Percentiles rank a stretch among this genome's conserved stretches.
These are phyloP conservation scores for Candida patagonica DNA, from an alignment of 805 yeast genomes.

Conservation along the genomic window DNA sequence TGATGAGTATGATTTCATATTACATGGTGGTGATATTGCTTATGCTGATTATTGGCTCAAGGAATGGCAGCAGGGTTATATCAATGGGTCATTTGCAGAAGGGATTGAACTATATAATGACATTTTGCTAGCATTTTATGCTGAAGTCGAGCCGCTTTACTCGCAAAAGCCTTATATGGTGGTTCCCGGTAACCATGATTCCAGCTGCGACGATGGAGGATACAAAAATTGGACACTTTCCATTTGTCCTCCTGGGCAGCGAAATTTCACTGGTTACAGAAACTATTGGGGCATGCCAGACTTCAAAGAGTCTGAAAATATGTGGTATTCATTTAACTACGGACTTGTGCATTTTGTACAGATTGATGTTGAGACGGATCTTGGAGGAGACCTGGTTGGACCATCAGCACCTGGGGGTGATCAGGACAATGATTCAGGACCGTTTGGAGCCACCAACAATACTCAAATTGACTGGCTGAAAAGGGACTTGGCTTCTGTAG, in stretches of 20 bases:
- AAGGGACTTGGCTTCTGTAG: conserved; percentile 22
- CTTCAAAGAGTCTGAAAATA: conserved; percentile 20
- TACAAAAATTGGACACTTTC: conserved; percentile 7
- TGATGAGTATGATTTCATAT: conserved; percentile 19
- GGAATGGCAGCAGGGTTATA: conserved; percentile 9
- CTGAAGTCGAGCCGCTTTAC: conserved; percentile 10
- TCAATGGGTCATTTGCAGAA: not conserved
- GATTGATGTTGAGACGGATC: conserved; percentile 26
- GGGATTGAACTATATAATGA: conserved; percentile 10
- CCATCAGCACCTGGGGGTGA: conserved; percentile 14
- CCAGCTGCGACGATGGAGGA: conserved; percentile 15
- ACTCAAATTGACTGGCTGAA: conserved; percentile 25
- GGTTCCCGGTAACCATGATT: conserved; percentile 20
- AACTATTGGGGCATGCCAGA: conserved; percentile 26
- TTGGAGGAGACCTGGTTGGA: conserved; percentile 14
- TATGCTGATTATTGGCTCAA: conserved; percentile 27
- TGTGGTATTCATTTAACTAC: conserved; percentile 29
- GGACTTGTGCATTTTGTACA: conserved; percentile 26
- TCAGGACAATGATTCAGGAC: conserved; percentile 17
- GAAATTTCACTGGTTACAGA: conserved; percentile 24
- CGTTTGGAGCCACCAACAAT: conserved; percentile 13
- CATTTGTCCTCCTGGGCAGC: conserved; percentile 19
- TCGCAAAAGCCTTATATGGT: conserved; percentile 16
- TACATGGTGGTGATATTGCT: conserved; percentile 26
- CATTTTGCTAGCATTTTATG: conserved; percentile 13